Base-by-base conservation (phyloP, 768 basidiomycete genomes). In the Suillus discolor region DNA sequence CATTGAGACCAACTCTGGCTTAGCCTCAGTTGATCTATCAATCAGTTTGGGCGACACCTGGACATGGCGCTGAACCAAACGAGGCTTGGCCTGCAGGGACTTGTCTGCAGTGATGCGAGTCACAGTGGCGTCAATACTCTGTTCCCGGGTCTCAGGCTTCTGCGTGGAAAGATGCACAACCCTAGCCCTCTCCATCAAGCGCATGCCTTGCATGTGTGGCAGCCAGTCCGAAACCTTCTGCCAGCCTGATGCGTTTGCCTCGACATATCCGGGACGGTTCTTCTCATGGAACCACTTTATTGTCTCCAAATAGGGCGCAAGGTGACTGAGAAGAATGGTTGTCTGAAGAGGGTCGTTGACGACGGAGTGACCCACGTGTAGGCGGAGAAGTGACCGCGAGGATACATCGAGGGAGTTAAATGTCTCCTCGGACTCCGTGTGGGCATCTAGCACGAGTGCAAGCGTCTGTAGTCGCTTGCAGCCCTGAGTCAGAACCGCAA, bases 271-370 rank as follows among this genome's bases (percentile, higher is more conserved):
- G 0, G 85, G 82, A n/a, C 91, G 82, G 70, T 86, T 92, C 77
- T 88, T 89, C 71, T 91, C 90, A 70, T 89, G 86, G 81, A 92
- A 92, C 86, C 85, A 92, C 75, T 88, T 90, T 61, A 93, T 75
- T 34, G 77, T 80, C 72, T 92, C 90, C 54, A 92, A 80, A 71
- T 81, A 79, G 45, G 92, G 91, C n/a, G 88, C 86, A 62, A 93
- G 77, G 74, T 93, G 91, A 75, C 91, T 93, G 67, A 93, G 82
- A 65, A 90, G 82, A 70, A 93, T 87, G 36, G 90, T 83, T 25
- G 86, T 80, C 65, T 87, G 87, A 64, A 93, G 82, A n/a, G 88
- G 84, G 70, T 93, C 89, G 64, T 79, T 78, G 63, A 87, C 81
- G 83, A 86, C 88, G 45, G 91, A 93, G 76, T 93, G 89, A 23